These are phyloP conservation scores for Iris pallida DNA, from an alignment of 116 monocot genomes.

Conservation along the genomic window DNA sequence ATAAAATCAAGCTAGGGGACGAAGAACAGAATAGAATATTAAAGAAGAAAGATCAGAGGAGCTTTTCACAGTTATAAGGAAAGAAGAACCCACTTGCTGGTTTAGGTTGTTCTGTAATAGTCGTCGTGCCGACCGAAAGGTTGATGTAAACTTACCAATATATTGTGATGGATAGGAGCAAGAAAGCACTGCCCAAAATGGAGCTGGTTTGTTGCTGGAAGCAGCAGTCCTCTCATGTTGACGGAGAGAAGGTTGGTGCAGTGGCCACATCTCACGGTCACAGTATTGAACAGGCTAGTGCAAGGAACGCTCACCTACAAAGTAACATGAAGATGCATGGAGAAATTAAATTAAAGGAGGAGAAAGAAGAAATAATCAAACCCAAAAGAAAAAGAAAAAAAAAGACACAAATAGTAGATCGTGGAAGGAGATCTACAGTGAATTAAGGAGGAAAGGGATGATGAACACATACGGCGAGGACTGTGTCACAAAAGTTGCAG, in stretches of 20 bases:
- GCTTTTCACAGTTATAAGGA: background rate
- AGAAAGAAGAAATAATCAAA: slow-evolving; percentile 2
- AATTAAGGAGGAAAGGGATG: background rate
- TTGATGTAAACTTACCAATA: slow-evolving; percentile 35
- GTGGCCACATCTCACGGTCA: slow-evolving; percentile 96
- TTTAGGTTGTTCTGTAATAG: too few relatives aligned
- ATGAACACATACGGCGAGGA: slow-evolving; percentile 65
- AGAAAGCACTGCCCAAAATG: slow-evolving; percentile 58
- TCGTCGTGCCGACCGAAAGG: too few relatives aligned
- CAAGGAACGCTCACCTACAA: slow-evolving; percentile 91
- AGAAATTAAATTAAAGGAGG: too few relatives aligned
- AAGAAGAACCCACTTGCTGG: background rate
- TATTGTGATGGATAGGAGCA: slow-evolving; percentile 49
- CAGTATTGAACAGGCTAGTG: slow-evolving; percentile 91
- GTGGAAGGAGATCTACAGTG: background rate
- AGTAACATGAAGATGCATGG: background rate
- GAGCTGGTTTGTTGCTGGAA: slow-evolving; percentile 61
- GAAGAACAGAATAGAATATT: background rate
- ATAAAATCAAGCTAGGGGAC: too few relatives aligned
- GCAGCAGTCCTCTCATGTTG: slow-evolving; percentile 82
- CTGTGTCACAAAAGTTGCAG: slow-evolving; percentile 97
- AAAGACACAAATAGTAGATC: background rate
- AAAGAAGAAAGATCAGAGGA: background rate
- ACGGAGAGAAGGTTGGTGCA: slow-evolving; percentile 95
- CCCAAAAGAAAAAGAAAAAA: too few relatives aligned